These are phyloP conservation scores for Gossypium schwendimanii DNA, from an alignment of 441 rosid species.

Conservation along the genomic window DNA sequence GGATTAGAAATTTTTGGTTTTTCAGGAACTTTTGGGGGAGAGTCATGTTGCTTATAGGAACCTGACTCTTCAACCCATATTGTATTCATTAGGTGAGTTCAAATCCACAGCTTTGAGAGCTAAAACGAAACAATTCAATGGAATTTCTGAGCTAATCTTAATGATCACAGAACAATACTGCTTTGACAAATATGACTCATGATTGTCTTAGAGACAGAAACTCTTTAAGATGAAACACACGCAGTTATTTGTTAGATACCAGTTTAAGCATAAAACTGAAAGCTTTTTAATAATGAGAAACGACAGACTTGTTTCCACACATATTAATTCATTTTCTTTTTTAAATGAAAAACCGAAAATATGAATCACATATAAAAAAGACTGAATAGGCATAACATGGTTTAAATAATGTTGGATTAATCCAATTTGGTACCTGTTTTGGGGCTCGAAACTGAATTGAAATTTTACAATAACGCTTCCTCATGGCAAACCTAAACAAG, in stretches of 20 bases:
- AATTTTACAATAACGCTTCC: neutral
- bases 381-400: constrained; percentile 2
- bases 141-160: neutral
- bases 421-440: neutral
- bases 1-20: neutral
- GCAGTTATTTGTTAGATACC: neutral
- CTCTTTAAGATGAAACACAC: neutral
- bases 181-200: too few relatives aligned
- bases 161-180: neutral
- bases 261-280: neutral
- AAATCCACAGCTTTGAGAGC: neutral
- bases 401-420: neutral
- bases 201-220: too few relatives aligned
- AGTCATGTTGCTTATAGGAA: neutral
- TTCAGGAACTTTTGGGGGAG: neutral
- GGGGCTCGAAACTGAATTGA: neutral
- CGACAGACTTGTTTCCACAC: neutral
- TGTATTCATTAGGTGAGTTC: neutral
- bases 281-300: neutral
- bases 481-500: constrained; percentile 6
- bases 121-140: neutral
- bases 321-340: neutral
- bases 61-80: neutral
- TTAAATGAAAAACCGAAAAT: neutral
- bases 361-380: neutral